phyloP scores from a whole-genome alignment of 345 rosid species.

The Punica granatum region DNA sequence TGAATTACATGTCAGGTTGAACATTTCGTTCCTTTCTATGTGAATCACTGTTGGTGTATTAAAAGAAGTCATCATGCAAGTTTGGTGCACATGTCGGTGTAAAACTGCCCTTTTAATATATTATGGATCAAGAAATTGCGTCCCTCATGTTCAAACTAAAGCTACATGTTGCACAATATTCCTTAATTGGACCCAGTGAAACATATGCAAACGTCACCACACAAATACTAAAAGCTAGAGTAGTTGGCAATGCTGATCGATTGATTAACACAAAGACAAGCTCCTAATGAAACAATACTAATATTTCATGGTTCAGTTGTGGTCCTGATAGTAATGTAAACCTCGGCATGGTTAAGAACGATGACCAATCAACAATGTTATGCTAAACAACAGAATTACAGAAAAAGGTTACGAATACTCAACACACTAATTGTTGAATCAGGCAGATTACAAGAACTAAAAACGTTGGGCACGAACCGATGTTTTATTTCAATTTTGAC shows the following conservation, averaged over 20 bases:
- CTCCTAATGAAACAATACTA: not conserved
- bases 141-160: not conserved
- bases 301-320: not conserved
- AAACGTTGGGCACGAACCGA: not conserved
- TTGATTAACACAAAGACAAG: not conserved
- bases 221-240: not conserved
- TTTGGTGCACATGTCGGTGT: not conserved
- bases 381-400: not conserved
- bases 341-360: not conserved
- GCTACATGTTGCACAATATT: not conserved
- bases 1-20: not conserved
- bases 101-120: not conserved
- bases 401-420: not conserved
- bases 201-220: not conserved
- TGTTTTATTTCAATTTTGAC: no score
- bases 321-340: not conserved
- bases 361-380: not conserved
- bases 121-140: not conserved
- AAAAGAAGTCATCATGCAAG: not conserved
- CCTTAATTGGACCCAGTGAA: not conserved
- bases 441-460: not conserved
- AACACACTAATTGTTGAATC: not conserved
- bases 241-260: not conserved
- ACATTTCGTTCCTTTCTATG: not conserved
- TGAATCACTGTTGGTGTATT: not conserved